A percentile compares a stretch with the other conserved stretches of the same genome.
Evolutionary conservation across 2,329 filamentous ascomycete species (phyloP).

Genomic region (Bimuria novae-zelandiae): DNA sequence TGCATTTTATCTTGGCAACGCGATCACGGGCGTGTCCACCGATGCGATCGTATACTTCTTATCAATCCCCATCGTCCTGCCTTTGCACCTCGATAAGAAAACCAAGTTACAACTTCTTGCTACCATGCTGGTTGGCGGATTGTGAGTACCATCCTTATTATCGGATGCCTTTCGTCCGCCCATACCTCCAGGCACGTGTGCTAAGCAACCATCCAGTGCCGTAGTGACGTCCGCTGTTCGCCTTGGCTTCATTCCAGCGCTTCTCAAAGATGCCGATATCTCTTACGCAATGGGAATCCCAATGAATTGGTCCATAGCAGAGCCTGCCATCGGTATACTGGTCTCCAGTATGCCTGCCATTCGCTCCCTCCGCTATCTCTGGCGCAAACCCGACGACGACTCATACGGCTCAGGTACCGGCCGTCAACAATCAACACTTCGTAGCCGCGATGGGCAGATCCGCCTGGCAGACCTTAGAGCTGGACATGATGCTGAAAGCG

Average conservation of each 20-base stretch:
- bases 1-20: conserved; percentile 32
- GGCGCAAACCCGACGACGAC: conserved; percentile 13
- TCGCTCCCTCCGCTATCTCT: conserved; percentile 22
- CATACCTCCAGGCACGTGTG: background rate
- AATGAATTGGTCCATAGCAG: conserved; percentile 26
- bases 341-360: conserved; percentile 26
- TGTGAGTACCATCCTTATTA: conserved; percentile 19
- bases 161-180: background rate
- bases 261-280: conserved; percentile 18
- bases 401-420: conserved; percentile 18
- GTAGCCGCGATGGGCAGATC: conserved; percentile 17
- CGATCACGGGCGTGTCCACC: conserved; percentile 25
- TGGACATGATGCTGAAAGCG: conserved; percentile 6
- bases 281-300: conserved; percentile 25
- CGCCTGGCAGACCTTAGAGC: conserved; percentile 17
- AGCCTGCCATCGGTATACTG: conserved; percentile 25
- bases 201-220: conserved; percentile 14
- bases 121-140: conserved; percentile 27
- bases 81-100: conserved; percentile 25
- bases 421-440: conserved; percentile 11
- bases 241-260: conserved; percentile 23
- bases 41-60: conserved; percentile 29
- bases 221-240: conserved; percentile 26
- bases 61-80: conserved; percentile 24
- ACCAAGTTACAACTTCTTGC: conserved; percentile 23